Evolutionary conservation across 352 stramenopile genomes (phyloP).

Genomic region (Aphanomyces invadans): DNA sequence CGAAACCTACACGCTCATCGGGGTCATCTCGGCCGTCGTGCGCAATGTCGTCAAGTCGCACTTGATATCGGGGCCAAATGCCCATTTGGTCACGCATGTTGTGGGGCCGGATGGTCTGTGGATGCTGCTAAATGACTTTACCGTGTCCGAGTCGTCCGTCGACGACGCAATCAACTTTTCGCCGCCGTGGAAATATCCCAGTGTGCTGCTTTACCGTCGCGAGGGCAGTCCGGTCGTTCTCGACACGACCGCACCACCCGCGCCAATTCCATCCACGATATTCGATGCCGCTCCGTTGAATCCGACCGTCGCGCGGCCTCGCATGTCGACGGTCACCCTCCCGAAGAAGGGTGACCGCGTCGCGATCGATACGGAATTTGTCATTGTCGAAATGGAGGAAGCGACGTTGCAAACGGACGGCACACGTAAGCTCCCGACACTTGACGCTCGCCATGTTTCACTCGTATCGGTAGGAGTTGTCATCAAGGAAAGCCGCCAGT

Average conservation of each 20-base stretch:
- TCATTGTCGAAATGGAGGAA: conserved; percentile 34
- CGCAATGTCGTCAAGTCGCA: background rate
- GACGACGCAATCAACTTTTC: conserved; percentile 69
- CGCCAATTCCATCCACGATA: background rate
- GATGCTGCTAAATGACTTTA: conserved; percentile 80
- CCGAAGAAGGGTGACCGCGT: conserved; percentile 56
- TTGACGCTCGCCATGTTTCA: too few relatives aligned
- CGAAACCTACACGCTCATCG: background rate
- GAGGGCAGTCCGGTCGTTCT: background rate
- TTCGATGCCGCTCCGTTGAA: conserved; percentile 23
- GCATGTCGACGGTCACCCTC: conserved; percentile 27
- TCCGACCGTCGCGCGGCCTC: conserved; percentile 18
- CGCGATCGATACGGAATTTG: conserved; percentile 82
- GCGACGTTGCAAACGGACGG: conserved; percentile 21
- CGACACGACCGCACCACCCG: background rate
- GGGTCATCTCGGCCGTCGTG: conserved; percentile 14
- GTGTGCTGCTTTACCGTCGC: conserved; percentile 32
- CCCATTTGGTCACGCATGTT: conserved; percentile 14
- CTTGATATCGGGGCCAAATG: conserved; percentile 12
- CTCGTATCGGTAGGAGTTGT: too few relatives aligned
- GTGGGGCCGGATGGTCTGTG: conserved; percentile 30
- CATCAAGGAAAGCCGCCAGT: conserved; percentile 61
- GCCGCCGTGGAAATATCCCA: conserved; percentile 64
- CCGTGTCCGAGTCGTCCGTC: conserved; percentile 39
- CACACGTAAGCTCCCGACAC: conserved; percentile 16